Evolutionary conservation across 2,329 filamentous ascomycete species (phyloP).

Genomic region (Myriosclerotinia duriaeana): DNA sequence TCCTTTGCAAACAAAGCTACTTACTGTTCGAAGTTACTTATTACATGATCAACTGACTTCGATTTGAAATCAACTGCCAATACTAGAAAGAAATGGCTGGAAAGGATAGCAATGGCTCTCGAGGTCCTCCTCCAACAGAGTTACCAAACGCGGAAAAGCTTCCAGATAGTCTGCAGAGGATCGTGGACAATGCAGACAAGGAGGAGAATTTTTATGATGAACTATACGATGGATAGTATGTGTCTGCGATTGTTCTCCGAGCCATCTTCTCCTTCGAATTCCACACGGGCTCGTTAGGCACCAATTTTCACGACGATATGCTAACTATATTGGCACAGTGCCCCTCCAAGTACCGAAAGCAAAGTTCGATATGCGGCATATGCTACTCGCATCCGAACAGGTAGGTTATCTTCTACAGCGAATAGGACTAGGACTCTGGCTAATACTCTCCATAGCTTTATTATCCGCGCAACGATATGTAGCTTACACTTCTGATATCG

Average conservation of each 20-base stretch:
- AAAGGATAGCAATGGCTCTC: constrained; percentile 34
- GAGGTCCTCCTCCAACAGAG: constrained; percentile 33
- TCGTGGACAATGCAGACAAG: constrained; percentile 57
- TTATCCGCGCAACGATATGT: constrained; percentile 92
- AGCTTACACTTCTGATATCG: constrained; percentile 94
- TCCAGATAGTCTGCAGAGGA: constrained; percentile 55
- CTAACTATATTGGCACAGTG: constrained; percentile 47
- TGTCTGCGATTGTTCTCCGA: constrained; percentile 31
- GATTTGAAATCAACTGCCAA: not conserved
- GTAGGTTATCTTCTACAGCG: not conserved
- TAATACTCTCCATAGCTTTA: constrained; percentile 55
- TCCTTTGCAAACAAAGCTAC: not conserved
- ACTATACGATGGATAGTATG: constrained; percentile 76
- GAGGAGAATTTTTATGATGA: constrained; percentile 77
- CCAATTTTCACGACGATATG: not conserved
- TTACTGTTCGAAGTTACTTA: not conserved
- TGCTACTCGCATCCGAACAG: constrained; percentile 75
- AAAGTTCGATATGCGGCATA: constrained; percentile 91
- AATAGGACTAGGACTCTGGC: not conserved
- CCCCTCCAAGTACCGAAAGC: constrained; percentile 77
- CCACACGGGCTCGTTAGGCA: not conserved
- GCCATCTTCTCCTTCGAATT: not conserved
- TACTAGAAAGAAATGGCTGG: constrained; percentile 31
- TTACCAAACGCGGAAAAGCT: constrained; percentile 46
- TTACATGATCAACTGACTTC: not conserved